Evolutionary conservation across 2,329 filamentous ascomycete species (phyloP), one percentile per base, ranked within the genome.

Genomic region (Teratosphaeria gauchensis): DNA sequence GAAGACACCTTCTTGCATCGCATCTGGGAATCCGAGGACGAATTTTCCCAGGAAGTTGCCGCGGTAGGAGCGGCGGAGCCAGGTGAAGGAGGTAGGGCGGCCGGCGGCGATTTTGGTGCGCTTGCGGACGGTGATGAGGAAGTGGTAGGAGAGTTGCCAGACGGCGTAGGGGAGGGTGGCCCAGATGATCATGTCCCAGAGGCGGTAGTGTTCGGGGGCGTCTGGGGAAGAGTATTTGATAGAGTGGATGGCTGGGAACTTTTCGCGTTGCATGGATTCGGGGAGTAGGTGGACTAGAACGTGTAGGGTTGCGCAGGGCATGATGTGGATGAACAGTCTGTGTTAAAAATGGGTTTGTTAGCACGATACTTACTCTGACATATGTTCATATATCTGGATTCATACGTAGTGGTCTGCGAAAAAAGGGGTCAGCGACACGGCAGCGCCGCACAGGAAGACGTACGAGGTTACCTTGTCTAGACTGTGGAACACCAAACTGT

Each of bases 251-350:
- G 92, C 92, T 0, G 92, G 92, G 71, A 95, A 97, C 21, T 86
- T 84, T 30, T 78, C 74, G 63, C 80, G 77, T 69, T 95, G 88
- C 51, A 82, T 72, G 24, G 84, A 83, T 1, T 82, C 74, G 0
- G 87, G 75, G 12, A 91, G 80, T 21, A 97, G 80, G 72, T 99
- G 94, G 16, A 96, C 89, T 14, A 99, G 81, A 70, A 90, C 95
- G 74, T 99, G 94, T 12, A 99, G 82, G 1, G 92, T 90, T 5
- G 89, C 92, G 64, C 92, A 96, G 0, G 94, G 94, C 92, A 99
- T 99, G 69, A 99, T 95, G 74, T 99, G 94, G 66, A 99, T 96
- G 77, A 99, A 99, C n/a, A 99, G 81, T 72, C 85, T 87, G 61
- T 8, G 6, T 51, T 28, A 42, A 33, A 12, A 24, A 53, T 21